Evolutionary conservation across 2,329 filamentous ascomycete species (phyloP).

Genomic region (Verticillium albo-atrum): DNA sequence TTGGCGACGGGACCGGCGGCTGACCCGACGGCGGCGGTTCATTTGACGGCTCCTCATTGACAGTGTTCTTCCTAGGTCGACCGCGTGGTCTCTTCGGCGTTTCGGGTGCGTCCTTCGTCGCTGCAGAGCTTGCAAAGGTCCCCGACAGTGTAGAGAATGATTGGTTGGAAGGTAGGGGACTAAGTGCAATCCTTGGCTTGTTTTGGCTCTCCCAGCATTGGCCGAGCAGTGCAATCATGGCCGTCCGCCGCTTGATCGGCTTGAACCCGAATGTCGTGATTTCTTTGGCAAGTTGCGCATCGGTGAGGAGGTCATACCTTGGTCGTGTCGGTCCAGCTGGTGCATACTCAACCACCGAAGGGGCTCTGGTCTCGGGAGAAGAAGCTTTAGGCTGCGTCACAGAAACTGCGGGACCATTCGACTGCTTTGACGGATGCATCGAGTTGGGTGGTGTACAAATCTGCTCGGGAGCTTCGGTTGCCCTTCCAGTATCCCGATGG

Average conservation of each 20-base stretch:
- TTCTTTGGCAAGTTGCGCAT: conserved; percentile 57
- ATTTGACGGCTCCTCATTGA: conserved; percentile 11
- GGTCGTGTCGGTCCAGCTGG: conserved; percentile 29
- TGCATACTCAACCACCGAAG: background rate
- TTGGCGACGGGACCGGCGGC: conserved; percentile 17
- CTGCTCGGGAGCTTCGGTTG: background rate
- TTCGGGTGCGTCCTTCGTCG: conserved; percentile 9
- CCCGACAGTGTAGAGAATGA: conserved; percentile 3
- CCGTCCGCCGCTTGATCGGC: conserved; percentile 59
- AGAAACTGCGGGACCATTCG: background rate
- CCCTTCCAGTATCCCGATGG: background rate
- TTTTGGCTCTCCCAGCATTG: conserved; percentile 62
- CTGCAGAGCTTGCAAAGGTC: background rate
- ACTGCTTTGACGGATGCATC: background rate
- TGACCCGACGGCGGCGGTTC: conserved; percentile 30
- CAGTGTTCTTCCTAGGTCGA: conserved; percentile 25
- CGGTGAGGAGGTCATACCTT: conserved; percentile 57
- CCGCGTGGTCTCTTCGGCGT: conserved; percentile 23
- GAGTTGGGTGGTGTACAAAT: background rate
- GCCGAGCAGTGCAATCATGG: conserved; percentile 66
- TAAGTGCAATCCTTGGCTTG: conserved; percentile 15
- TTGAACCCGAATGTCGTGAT: conserved; percentile 69
- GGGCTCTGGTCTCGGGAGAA: background rate
- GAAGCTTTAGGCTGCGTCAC: background rate
- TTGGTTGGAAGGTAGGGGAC: conserved; percentile 14